Conservation (phyloP, 2,329 filamentous ascomycete genomes). For the Aspergillus amoenus region DNA sequence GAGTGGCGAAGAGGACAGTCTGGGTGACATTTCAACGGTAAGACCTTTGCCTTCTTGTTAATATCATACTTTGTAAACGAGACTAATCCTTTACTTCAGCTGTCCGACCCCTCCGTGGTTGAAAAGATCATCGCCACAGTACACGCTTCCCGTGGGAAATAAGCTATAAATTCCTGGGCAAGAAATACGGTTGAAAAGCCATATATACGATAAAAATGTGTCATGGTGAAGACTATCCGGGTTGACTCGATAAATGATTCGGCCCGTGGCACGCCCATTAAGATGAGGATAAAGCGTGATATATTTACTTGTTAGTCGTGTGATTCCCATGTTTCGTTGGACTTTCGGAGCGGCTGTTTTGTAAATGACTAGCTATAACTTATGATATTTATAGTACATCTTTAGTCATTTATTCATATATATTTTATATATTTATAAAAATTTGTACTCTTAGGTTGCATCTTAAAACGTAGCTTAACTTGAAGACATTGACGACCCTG, state of each 20-base stretch:
- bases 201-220: slow-evolving; percentile 6
- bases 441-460: neutral
- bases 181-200: neutral
- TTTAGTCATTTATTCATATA: neutral
- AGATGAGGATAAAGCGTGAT: neutral
- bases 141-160: slow-evolving; percentile 52
- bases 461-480: no score
- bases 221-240: neutral
- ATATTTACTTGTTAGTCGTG: slow-evolving; percentile 9
- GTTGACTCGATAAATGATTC: neutral
- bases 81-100: slow-evolving; percentile 46
- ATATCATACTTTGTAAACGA: neutral
- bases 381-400: neutral
- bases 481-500: neutral
- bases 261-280: neutral
- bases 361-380: slow-evolving; percentile 12
- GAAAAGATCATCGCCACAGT: slow-evolving; percentile 84
- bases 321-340: slow-evolving; percentile 20
- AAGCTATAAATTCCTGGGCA: slow-evolving; percentile 5
- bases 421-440: neutral
- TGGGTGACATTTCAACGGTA: slow-evolving; percentile 90
- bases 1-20: slow-evolving; percentile 92
- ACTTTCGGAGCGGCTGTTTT: slow-evolving; percentile 12
- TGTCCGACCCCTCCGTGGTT: slow-evolving; percentile 87
- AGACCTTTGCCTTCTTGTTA: slow-evolving; percentile 36